Conservation (phyloP, 2,329 filamentous ascomycete genomes). For the Aureobasidium zeae region DNA sequence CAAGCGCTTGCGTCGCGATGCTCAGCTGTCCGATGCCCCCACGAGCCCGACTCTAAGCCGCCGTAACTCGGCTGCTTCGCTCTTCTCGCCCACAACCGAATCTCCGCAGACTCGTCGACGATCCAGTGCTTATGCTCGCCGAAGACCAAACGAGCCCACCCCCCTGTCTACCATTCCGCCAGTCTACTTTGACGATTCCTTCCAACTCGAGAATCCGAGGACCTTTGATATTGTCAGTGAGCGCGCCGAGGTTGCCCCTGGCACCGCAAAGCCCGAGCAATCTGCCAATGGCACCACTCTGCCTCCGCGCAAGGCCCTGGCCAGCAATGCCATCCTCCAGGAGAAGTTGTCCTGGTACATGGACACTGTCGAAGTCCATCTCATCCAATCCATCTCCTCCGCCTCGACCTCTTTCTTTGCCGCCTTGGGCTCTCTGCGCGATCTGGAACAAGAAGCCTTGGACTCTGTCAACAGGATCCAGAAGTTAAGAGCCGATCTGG, state of each 20-base stretch:
- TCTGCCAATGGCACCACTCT: slow-evolving; percentile 47
- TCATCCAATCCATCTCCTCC: slow-evolving; percentile 91
- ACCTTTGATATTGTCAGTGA: slow-evolving; percentile 97
- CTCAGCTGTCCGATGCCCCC: slow-evolving; percentile 29
- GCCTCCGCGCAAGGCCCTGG: slow-evolving; percentile 66
- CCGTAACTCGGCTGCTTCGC: slow-evolving; percentile 34
- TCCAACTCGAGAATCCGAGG: slow-evolving; percentile 88
- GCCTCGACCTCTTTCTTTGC: slow-evolving; percentile 96
- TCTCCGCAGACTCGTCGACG: slow-evolving; percentile 42
- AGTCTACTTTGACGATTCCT: slow-evolving; percentile 92
- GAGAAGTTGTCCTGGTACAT: slow-evolving; percentile 99
- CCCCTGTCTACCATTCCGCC: slow-evolving; percentile 84
- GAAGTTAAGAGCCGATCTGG: slow-evolving; percentile 65
- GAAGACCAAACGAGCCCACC: slow-evolving; percentile 62
- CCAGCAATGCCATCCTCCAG: slow-evolving; percentile 93
- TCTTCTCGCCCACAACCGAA: slow-evolving; percentile 38
- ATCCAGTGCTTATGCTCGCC: slow-evolving; percentile 44
- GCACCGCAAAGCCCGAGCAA: slow-evolving; percentile 39
- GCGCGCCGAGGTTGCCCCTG: slow-evolving; percentile 83
- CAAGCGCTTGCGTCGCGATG: slow-evolving; percentile 66
- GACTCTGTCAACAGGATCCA: slow-evolving; percentile 86
- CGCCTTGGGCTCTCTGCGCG: slow-evolving; percentile 78
- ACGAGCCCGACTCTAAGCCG: slow-evolving; percentile 21
- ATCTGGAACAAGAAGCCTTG: slow-evolving; percentile 83
- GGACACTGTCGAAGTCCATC: slow-evolving; percentile 95